Evolutionary conservation across 495 filamentous ascomycete species (phyloP), one percentile per base, ranked within the genome.

Genomic region (Penicillium subrubescens): DNA sequence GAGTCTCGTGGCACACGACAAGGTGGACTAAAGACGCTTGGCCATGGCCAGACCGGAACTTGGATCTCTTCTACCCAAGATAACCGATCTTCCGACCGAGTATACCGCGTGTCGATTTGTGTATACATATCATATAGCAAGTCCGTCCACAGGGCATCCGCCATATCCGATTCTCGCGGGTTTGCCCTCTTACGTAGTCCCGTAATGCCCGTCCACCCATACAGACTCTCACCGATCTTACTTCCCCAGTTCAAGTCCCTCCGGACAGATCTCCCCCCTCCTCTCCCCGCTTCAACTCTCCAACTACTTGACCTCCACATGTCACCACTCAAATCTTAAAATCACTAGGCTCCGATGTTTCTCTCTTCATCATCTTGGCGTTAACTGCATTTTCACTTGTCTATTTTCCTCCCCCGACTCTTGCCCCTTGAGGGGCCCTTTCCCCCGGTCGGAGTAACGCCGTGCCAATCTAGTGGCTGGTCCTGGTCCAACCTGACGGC

Each of bases 191-290:
- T 62, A 59, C 54, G 54, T 63, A 58, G 44, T 54, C 61, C 58
- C 35, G 50, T 66, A 48, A 39, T 54, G 31, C 53, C 53, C 23
- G 23, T 52, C 48, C 25, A 33, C 31, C 48, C 25, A 33, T 56
- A 27, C 41, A 55, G 50, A 8, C 21, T 33, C 51, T 54, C 51
- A 34, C 44, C 44, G 19, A 54, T 54, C 51, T 31, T 15, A 54
- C 55, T 71, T 71, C 68, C 71, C 66, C 71, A 70, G 67, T 65
- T 67, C 51, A 53, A 29, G 51, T 33, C 33, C 31, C 67, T 72
- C 64, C 64, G 62, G 60, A 69, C 66, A 60, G 56, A 63, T 67
- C 60, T 25, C 67, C 56, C 64, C 59, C 59, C 64, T 60, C 60
- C 14, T 43, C 46, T 62, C 67, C 61, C 63, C 52, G 43, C 62